These are phyloP conservation scores for Solanum habrochaites DNA, from an alignment of 257 asterid species.

Conservation along the genomic window DNA sequence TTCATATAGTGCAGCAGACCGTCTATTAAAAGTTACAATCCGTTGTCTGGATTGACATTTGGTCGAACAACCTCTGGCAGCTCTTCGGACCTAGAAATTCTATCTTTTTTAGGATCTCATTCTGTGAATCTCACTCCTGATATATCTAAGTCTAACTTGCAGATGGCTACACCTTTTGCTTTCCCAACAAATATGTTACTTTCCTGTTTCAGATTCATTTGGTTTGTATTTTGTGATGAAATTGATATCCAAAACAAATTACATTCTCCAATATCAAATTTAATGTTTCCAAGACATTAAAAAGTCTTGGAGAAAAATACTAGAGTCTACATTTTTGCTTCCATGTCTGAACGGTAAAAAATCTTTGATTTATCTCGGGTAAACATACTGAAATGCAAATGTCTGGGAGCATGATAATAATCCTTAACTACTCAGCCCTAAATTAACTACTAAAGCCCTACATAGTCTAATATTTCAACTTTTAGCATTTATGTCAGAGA, in stretches of 20 bases:
- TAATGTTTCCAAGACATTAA: neutral
- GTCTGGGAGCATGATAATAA: neutral
- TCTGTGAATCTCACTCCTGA: neutral
- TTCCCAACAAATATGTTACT: neutral
- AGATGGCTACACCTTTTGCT: neutral
- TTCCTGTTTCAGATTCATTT: neutral
- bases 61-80: neutral
- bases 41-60: neutral
- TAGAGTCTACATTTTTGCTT: neutral
- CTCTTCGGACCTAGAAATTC: neutral
- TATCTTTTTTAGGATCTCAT: neutral
- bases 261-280: neutral
- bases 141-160: neutral
- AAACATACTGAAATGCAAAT: neutral
- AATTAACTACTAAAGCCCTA: neutral
- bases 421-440: neutral
- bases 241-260: neutral
- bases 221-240: neutral
- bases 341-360: neutral
- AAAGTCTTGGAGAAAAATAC: neutral
- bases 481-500: neutral
- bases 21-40: neutral
- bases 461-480: neutral
- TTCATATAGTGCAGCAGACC: neutral
- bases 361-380: neutral